A percentile compares a stretch with the other conserved stretches of the same genome.
These are phyloP conservation scores for Backusella sp. DNA, from an alignment of 192 early-diverging fungal species.

Conservation along the genomic window DNA sequence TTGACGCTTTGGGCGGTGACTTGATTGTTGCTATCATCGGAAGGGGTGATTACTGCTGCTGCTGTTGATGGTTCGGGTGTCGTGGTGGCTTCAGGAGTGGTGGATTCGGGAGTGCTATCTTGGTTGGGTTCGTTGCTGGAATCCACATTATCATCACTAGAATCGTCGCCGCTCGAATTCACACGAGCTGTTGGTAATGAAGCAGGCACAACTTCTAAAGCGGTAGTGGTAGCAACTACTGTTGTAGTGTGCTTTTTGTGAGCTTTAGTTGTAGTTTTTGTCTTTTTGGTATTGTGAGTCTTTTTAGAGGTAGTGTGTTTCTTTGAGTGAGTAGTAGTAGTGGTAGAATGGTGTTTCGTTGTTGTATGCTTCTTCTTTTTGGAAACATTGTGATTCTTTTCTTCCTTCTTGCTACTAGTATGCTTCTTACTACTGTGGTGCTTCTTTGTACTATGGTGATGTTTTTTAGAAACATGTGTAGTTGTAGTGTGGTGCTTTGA, in stretches of 20 bases:
- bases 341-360: neutral
- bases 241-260: conserved; percentile 7
- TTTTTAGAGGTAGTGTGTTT: conserved; percentile 5
- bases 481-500: neutral
- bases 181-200: neutral
- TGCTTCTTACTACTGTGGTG: neutral
- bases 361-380: conserved; percentile 5
- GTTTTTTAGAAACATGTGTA: neutral
- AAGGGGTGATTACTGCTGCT: neutral
- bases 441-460: neutral
- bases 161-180: neutral
- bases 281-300: neutral
- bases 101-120: neutral
- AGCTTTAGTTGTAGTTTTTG: neutral
- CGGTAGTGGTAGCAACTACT: neutral
- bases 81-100: neutral
- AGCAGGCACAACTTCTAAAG: neutral
- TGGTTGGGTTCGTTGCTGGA: neutral
- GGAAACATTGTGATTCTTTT: neutral
- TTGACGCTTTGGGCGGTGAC: conserved; percentile 20
- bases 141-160: neutral
- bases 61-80: neutral
- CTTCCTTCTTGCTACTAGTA: neutral
- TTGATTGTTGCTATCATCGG: neutral
- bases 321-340: neutral